Percentiles rank a stretch among this genome's conserved stretches.
phyloP scores from a whole-genome alignment of 2,329 filamentous ascomycete genomes.

The Fusarium papillatum region DNA sequence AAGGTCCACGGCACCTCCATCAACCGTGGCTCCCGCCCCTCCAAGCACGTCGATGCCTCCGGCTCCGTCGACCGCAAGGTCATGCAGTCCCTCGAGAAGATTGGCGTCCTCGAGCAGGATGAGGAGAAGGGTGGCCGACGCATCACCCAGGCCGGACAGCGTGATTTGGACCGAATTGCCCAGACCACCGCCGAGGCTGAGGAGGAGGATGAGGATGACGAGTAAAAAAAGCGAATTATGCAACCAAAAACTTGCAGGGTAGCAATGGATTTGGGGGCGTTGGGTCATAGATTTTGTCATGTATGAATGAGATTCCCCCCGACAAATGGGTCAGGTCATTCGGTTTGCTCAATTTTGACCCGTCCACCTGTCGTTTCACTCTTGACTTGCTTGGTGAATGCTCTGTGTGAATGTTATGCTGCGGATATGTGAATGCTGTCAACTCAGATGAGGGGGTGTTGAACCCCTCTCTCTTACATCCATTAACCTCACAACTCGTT shows the following conservation, averaged over 20 bases:
- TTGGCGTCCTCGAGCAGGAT: slow-evolving; percentile 96
- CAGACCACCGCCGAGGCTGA: slow-evolving; percentile 83
- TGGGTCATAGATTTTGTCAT: slow-evolving; percentile 55
- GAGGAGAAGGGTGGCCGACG: slow-evolving; percentile 99
- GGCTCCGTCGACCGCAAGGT: slow-evolving; percentile 98
- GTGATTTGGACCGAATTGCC: slow-evolving; percentile 97
- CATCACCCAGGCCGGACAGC: slow-evolving; percentile 98
- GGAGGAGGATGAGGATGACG: slow-evolving; percentile 75
- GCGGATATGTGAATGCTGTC: background rate
- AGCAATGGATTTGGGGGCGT: slow-evolving; percentile 56
- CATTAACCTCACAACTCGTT: background rate
- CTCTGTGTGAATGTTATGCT: slow-evolving; percentile 24
- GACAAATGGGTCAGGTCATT: slow-evolving; percentile 54
- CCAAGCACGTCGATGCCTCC: slow-evolving; percentile 95
- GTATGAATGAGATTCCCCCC: slow-evolving; percentile 57
- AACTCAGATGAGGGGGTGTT: background rate
- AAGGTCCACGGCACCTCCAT: slow-evolving; percentile 97
- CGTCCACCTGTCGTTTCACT: slow-evolving; percentile 44
- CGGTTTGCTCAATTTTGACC: slow-evolving; percentile 51
- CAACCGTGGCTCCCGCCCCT: slow-evolving; percentile 95
- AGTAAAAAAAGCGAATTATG: slow-evolving; percentile 65
- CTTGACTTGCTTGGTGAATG: slow-evolving; percentile 1
- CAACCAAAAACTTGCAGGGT: slow-evolving; percentile 27
- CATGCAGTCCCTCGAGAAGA: slow-evolving; percentile 98
- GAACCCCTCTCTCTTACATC: background rate